Base-by-base conservation (phyloP, 371 early-diverging fungal species). In the Rhizomucor miehei region DNA sequence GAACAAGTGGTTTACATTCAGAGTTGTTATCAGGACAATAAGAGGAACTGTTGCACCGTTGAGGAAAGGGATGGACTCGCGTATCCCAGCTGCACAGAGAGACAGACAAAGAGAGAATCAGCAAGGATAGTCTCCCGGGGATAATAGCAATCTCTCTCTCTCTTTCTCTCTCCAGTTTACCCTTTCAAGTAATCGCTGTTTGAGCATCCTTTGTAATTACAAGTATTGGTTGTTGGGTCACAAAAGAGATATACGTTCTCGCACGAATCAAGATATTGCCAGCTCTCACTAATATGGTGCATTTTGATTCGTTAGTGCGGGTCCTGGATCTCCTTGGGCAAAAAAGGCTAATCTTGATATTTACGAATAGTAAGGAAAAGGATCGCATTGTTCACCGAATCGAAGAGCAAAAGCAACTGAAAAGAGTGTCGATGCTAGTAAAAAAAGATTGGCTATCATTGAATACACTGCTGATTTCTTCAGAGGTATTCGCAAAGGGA, bases 21-120 rank as follows among this genome's bases (percentile, higher is more conserved):
- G 71, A 74, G 17, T 53, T 55, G 37, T 63, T 66, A 37, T 77
- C 78, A 19, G 78, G 78, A 40, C 78, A 77, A 39, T 53, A 77
- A 3, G 64, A 63, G 9, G 54, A 38, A 2, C 23, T 48, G 21
- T 46, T 45, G 44, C 78, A 77, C 56, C 78, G 50, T 20, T 24
- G 39, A 17, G 75, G 78, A 23, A 66, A 57, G 3, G 56, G 48
- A 24, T 63, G 68, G 9, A 66, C 21, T 21, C 35, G 11, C 9
- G 54, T 14, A 51, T 69, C 63, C 78, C 74, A 72, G 20, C 73
- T 71, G 49, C 29, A 29, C 3, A 29, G 29, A 29, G 8, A 29
- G 29, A 29, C 3, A 29, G 8, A 29, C 29, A 29, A 29, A 8
- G 8, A 29, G 3, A 29, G 8, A 29, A 29, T 29, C 29, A 29